A percentile compares a stretch with the other conserved stretches of the same genome.
Evolutionary conservation across 495 filamentous ascomycete species (phyloP).

Genomic region (Talaromyces thailandensis): DNA sequence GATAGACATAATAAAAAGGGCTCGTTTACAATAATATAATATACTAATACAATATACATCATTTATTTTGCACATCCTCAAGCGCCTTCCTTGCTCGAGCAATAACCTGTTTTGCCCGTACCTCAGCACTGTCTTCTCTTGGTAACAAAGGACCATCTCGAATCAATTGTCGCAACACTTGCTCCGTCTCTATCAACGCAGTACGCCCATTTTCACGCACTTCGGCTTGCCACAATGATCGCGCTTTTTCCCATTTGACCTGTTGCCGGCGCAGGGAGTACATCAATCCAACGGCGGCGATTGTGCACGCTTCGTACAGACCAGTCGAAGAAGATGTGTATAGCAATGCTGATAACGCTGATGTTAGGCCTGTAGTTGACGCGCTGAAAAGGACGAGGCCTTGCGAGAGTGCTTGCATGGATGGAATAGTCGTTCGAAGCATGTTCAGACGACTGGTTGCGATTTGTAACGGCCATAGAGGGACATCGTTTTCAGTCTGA

Average conservation of each 20-base stretch:
- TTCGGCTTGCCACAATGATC: constrained; percentile 62
- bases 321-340: constrained; percentile 52
- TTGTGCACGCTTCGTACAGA: constrained; percentile 66
- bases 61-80: constrained; percentile 24
- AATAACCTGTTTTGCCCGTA: constrained; percentile 40
- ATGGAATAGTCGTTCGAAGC: constrained; percentile 54
- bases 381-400: constrained; percentile 66
- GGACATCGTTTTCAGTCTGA: constrained; percentile 29
- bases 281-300: constrained; percentile 71
- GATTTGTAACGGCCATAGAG: constrained; percentile 38
- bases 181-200: constrained; percentile 61
- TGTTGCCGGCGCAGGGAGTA: constrained; percentile 70
- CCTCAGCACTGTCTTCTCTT: constrained; percentile 24
- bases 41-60: neutral
- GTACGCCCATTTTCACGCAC: constrained; percentile 73
- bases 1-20: neutral
- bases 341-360: constrained; percentile 56
- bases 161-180: constrained; percentile 48
- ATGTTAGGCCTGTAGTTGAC: constrained; percentile 52
- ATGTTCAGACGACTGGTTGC: constrained; percentile 42
- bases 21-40: neutral
- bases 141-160: constrained; percentile 31
- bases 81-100: constrained; percentile 48
- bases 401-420: constrained; percentile 73
- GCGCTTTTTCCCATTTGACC: constrained; percentile 64